Evolutionary conservation across 2,329 filamentous ascomycete species (phyloP).

Genomic region (Metarhizium guizhouense): DNA sequence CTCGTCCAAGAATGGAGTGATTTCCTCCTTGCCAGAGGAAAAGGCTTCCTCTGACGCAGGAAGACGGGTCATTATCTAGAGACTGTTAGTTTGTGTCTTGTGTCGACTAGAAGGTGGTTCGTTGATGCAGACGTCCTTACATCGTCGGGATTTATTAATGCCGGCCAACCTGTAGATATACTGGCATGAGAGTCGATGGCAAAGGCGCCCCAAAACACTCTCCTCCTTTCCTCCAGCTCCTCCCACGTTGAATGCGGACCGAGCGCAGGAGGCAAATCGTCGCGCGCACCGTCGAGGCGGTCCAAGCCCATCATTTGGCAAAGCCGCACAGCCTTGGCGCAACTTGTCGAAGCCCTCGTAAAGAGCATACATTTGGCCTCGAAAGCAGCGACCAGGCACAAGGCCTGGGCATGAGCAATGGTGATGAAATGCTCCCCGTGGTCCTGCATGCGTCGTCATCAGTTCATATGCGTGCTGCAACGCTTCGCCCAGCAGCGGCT

Average conservation of each 20-base stretch:
- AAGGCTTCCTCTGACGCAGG: slow-evolving; percentile 74
- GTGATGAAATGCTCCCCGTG: slow-evolving; percentile 73
- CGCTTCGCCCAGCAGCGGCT: neutral
- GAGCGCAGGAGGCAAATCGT: slow-evolving; percentile 66
- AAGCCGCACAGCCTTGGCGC: slow-evolving; percentile 60
- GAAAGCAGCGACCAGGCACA: slow-evolving; percentile 64
- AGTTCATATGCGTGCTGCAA: neutral
- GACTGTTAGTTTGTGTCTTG: neutral
- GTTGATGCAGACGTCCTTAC: slow-evolving; percentile 21
- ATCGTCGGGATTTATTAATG: slow-evolving; percentile 66
- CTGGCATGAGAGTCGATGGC: slow-evolving; percentile 77
- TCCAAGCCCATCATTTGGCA: slow-evolving; percentile 81
- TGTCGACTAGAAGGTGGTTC: neutral
- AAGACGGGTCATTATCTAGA: slow-evolving; percentile 66
- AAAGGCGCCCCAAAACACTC: slow-evolving; percentile 82
- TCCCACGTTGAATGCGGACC: slow-evolving; percentile 69
- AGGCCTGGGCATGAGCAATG: slow-evolving; percentile 71
- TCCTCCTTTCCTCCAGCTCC: slow-evolving; percentile 65
- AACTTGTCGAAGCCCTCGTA: slow-evolving; percentile 76
- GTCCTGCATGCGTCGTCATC: slow-evolving; percentile 32
- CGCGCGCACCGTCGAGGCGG: slow-evolving; percentile 56
- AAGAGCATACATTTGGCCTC: slow-evolving; percentile 84
- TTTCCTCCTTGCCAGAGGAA: slow-evolving; percentile 52
- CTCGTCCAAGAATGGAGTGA: slow-evolving; percentile 54
- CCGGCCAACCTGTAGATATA: slow-evolving; percentile 86